Conservation (phyloP, 1,139 yeast genomes). For the Sugiyamaella xylanicola region DNA sequence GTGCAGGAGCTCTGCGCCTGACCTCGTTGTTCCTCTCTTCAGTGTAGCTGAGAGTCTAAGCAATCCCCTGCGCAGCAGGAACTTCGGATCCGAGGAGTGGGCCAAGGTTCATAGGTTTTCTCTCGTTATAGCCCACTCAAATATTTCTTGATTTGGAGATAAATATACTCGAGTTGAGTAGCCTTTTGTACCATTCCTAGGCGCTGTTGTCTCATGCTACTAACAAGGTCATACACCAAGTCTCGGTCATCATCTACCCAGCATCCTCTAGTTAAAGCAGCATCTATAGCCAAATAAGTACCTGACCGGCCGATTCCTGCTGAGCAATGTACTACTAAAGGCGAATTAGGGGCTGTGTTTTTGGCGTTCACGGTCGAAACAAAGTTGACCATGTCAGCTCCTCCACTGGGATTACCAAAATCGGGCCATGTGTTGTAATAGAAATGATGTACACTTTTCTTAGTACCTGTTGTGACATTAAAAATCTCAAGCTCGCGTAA, state of each 20-base stretch:
- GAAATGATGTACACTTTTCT: slow-evolving; percentile 51
- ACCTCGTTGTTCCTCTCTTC: too few relatives aligned
- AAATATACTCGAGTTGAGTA: slow-evolving; percentile 57
- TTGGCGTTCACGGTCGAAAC: slow-evolving; percentile 39
- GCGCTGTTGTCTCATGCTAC: slow-evolving; percentile 54
- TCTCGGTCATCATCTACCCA: slow-evolving; percentile 28
- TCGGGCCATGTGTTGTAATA: slow-evolving; percentile 63
- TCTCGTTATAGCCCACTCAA: background rate
- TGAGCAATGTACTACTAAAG: slow-evolving; percentile 68
- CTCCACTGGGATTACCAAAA: slow-evolving; percentile 49
- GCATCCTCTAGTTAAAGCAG: slow-evolving; percentile 42
- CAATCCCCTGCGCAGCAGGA: too few relatives aligned
- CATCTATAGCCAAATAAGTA: slow-evolving; percentile 70
- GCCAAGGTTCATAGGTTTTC: too few relatives aligned
- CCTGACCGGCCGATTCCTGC: slow-evolving; percentile 90
- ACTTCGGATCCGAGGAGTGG: too few relatives aligned
- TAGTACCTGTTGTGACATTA: slow-evolving; percentile 19
- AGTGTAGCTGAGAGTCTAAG: too few relatives aligned
- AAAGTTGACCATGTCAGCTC: slow-evolving; percentile 46
- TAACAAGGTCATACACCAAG: slow-evolving; percentile 46
- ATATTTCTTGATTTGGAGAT: slow-evolving; percentile 39
- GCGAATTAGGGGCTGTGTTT: slow-evolving; percentile 40
- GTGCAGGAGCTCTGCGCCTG: too few relatives aligned
- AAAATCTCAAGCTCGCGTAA: slow-evolving; percentile 26
- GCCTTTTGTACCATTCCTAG: slow-evolving; percentile 71